A percentile compares a stretch with the other conserved stretches of the same genome.
phyloP scores from a whole-genome alignment of 805 yeast species.

The Maudiozyma saulgeensis region DNA sequence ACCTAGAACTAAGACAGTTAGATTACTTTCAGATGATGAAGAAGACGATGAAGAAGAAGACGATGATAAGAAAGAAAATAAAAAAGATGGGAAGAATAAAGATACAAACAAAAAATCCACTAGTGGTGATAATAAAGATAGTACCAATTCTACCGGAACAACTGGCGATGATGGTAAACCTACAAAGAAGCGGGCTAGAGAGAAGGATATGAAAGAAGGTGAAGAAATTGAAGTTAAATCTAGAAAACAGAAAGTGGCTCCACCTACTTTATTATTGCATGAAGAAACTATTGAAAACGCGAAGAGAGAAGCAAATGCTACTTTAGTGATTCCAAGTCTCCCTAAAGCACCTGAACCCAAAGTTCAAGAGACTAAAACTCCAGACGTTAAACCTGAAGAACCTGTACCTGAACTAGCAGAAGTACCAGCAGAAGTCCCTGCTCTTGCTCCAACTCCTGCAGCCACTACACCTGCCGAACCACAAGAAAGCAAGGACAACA shows the following conservation, averaged over 20 bases:
- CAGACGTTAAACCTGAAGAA: neutral
- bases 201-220: conserved; percentile 3
- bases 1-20: conserved; percentile 25
- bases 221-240: conserved; percentile 10
- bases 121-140: neutral
- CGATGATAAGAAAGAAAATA: conserved; percentile 1
- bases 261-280: conserved; percentile 26
- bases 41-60: conserved; percentile 15
- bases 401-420: neutral
- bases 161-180: conserved; percentile 1
- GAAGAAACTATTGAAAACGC: conserved; percentile 26
- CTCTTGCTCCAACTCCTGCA: neutral
- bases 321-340: conserved; percentile 24
- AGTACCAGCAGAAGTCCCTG: neutral
- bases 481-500: conserved; percentile 1
- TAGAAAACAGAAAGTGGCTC: conserved; percentile 23
- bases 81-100: conserved; percentile 2
- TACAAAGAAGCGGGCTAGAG: conserved; percentile 4
- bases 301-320: conserved; percentile 26
- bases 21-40: conserved; percentile 24
- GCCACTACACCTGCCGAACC: neutral
- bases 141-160: conserved; percentile 3
- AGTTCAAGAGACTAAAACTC: conserved; percentile 6
- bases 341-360: conserved; percentile 8
- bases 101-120: neutral